phyloP scores from a whole-genome alignment of 805 yeast species.

The Saccharomyces paradoxus region DNA sequence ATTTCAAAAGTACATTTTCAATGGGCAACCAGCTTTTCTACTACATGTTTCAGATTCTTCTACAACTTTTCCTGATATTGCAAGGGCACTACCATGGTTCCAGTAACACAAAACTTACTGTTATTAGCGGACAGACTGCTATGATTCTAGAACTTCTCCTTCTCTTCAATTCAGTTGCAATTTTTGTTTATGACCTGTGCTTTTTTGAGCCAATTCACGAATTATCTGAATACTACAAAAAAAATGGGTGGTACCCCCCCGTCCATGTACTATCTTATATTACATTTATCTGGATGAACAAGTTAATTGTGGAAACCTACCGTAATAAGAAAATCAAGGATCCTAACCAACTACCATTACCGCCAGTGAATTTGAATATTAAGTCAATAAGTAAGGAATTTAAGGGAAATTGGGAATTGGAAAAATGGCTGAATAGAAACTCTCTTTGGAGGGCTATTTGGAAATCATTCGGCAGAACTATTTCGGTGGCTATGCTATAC shows the following conservation, averaged over 20 bases:
- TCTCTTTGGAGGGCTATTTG: conserved; percentile 32
- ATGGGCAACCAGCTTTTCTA: conserved; percentile 26
- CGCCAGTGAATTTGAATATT: conserved; percentile 34
- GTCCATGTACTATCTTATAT: conserved; percentile 31
- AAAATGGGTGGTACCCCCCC: conserved; percentile 23
- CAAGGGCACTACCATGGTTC: conserved; percentile 18
- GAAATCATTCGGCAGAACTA: conserved; percentile 33
- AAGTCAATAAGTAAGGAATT: conserved; percentile 27
- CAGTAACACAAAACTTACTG: conserved; percentile 13
- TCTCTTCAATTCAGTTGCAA: conserved; percentile 25
- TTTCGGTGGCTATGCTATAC: conserved; percentile 29
- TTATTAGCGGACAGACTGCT: conserved; percentile 14
- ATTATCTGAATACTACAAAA: conserved; percentile 30
- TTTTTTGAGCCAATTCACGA: conserved; percentile 34
- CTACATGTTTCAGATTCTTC: conserved; percentile 14
- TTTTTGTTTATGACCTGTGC: conserved; percentile 36
- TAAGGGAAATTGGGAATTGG: conserved; percentile 30
- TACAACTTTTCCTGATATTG: conserved; percentile 16
- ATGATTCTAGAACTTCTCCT: conserved; percentile 24
- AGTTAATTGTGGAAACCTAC: conserved; percentile 35
- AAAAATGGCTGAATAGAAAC: conserved; percentile 25
- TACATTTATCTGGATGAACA: conserved; percentile 43
- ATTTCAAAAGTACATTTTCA: conserved; percentile 25
- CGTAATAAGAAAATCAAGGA: conserved; percentile 33
- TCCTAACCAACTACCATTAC: conserved; percentile 36